Percentiles rank a stretch among this genome's conserved stretches.
phyloP scores from a whole-genome alignment of 108 stramenopile genomes.

The Nannochloropsis salina region DNA sequence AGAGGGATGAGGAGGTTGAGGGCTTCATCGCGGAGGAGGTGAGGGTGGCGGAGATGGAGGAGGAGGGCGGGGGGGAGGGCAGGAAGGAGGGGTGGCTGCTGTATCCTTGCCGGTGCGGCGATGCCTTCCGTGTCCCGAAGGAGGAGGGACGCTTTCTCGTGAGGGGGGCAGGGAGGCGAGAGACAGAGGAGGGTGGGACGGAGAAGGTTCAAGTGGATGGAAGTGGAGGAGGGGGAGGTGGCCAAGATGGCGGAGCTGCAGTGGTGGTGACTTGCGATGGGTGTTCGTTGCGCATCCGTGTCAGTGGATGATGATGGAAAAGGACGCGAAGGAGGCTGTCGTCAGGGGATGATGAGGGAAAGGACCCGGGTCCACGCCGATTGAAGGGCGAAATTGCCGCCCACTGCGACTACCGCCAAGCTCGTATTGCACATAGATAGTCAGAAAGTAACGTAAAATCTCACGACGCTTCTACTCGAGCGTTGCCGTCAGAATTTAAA shows the following conservation, averaged over 20 bases:
- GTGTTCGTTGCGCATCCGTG: background rate
- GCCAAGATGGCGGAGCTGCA: no score
- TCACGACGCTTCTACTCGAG: no score
- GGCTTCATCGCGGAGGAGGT: slow-evolving; percentile 50
- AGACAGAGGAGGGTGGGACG: background rate
- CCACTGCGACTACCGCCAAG: background rate
- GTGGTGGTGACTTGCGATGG: background rate
- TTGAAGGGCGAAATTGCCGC: background rate
- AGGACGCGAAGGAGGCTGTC: background rate
- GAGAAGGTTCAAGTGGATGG: background rate
- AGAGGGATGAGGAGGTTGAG: background rate
- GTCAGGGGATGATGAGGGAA: background rate
- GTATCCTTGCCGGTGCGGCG: background rate
- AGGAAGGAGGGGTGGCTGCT: background rate
- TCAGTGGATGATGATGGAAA: background rate
- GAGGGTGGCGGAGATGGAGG: background rate
- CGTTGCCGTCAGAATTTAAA: no score
- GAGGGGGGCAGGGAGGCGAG: no score
- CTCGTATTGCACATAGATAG: background rate
- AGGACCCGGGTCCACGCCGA: background rate
- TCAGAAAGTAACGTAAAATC: background rate
- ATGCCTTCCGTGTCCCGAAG: background rate
- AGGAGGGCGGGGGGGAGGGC: background rate
- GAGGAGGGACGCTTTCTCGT: background rate
- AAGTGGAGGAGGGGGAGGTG: background rate